Conservation (phyloP, 495 filamentous ascomycete genomes). For the Elaphomyces granulatus region DNA sequence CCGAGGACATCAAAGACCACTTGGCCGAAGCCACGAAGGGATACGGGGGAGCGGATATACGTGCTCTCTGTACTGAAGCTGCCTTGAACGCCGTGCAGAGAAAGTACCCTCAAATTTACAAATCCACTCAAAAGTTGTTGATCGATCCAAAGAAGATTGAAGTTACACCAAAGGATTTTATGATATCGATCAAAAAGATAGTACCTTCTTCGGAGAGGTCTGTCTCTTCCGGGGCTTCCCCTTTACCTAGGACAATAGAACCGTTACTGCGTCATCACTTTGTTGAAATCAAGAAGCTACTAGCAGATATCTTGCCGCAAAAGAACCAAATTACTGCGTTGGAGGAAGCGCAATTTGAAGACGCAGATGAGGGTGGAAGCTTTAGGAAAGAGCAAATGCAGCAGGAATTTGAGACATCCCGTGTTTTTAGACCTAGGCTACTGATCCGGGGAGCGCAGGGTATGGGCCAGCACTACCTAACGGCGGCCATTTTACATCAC, state of each 20-base stretch:
- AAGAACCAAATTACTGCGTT: constrained; percentile 74
- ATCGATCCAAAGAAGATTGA: constrained; percentile 74
- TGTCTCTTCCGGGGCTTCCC: constrained; percentile 61
- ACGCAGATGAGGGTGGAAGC: constrained; percentile 61
- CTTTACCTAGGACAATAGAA: constrained; percentile 62
- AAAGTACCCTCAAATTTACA: constrained; percentile 91
- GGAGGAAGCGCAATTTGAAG: constrained; percentile 89
- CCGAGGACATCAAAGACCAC: constrained; percentile 61
- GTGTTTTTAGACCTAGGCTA: constrained; percentile 78
- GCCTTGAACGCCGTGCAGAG: constrained; percentile 94
- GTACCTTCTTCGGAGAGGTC: constrained; percentile 87
- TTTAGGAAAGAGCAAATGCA: constrained; percentile 76
- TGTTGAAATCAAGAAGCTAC: constrained; percentile 41
- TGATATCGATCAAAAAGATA: constrained; percentile 91
- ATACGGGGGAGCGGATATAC: constrained; percentile 88
- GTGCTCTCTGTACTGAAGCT: constrained; percentile 93
- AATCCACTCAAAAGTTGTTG: constrained; percentile 74
- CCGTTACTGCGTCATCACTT: constrained; percentile 67
- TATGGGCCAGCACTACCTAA: constrained; percentile 91
- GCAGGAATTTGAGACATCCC: constrained; percentile 77
- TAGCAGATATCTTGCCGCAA: constrained; percentile 72
- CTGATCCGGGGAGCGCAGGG: constrained; percentile 63
- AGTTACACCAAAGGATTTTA: constrained; percentile 84
- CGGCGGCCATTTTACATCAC: constrained; percentile 71
- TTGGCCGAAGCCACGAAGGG: constrained; percentile 84